These are phyloP conservation scores for Dothidotthia symphoricarpi DNA, from an alignment of 2,329 filamentous ascomycete species.

Conservation along the genomic window DNA sequence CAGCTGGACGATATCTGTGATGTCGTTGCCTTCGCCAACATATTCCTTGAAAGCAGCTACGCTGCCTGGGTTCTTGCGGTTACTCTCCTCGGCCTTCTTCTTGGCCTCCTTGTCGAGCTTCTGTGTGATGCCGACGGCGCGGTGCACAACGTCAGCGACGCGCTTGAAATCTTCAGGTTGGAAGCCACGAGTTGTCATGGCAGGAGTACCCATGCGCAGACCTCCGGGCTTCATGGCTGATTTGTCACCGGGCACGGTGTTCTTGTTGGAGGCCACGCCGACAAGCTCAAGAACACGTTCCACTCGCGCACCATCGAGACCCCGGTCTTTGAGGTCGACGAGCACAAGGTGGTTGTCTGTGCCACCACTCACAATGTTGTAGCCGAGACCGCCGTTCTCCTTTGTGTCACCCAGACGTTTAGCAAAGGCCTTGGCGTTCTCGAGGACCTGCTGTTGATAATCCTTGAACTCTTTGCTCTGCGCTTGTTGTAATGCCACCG, in stretches of 20 bases:
- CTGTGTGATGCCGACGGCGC: slow-evolving; percentile 44
- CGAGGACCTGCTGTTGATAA: slow-evolving; percentile 89
- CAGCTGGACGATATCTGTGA: slow-evolving; percentile 43
- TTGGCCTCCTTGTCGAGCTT: slow-evolving; percentile 43
- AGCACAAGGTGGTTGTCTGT: slow-evolving; percentile 98
- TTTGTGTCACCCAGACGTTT: slow-evolving; percentile 69
- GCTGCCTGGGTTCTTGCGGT: slow-evolving; percentile 42
- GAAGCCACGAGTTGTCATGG: slow-evolving; percentile 96
- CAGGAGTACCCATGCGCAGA: slow-evolving; percentile 93
- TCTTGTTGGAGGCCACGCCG: slow-evolving; percentile 99
- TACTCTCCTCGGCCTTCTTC: slow-evolving; percentile 38
- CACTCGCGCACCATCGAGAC: slow-evolving; percentile 88
- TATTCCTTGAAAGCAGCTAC: slow-evolving; percentile 45
- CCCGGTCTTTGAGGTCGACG: slow-evolving; percentile 83
- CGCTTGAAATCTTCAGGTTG: slow-evolving; percentile 87
- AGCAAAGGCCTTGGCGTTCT: slow-evolving; percentile 91
- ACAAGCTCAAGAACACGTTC: slow-evolving; percentile 96
- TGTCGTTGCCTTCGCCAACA: slow-evolving; percentile 43
- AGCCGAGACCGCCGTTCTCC: slow-evolving; percentile 66
- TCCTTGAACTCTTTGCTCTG: slow-evolving; percentile 84
- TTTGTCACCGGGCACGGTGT: slow-evolving; percentile 96
- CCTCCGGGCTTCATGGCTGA: slow-evolving; percentile 91
- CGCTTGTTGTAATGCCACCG: slow-evolving; percentile 93
- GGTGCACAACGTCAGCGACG: slow-evolving; percentile 44
- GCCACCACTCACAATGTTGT: slow-evolving; percentile 92